These are phyloP conservation scores for Chrysosporium queenslandicum DNA, from an alignment of 2,329 filamentous ascomycete genomes.

Conservation along the genomic window DNA sequence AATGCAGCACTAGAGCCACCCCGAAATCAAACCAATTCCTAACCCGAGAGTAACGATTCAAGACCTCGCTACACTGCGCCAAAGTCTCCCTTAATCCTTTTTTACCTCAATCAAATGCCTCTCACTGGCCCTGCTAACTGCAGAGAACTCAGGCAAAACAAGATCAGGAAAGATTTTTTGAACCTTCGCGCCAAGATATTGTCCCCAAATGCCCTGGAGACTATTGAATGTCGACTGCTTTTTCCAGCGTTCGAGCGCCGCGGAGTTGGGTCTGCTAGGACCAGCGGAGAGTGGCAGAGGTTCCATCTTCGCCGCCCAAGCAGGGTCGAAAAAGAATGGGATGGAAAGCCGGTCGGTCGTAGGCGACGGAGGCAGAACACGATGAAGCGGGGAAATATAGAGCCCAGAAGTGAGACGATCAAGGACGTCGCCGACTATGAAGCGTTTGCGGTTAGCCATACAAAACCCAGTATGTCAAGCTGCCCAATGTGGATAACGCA, in stretches of 20 bases:
- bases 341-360: conserved; percentile 3
- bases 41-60: background rate
- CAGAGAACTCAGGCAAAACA: conserved; percentile 1
- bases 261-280: background rate
- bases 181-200: conserved; percentile 12
- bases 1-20: too few species aligned
- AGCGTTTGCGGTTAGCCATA: background rate
- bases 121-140: conserved; percentile 5
- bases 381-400: conserved; percentile 11
- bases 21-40: too few species aligned
- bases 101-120: conserved; percentile 6
- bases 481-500: background rate
- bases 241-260: conserved; percentile 11
- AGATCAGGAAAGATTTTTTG: conserved; percentile 7
- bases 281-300: background rate
- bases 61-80: background rate
- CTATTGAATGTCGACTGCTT: conserved; percentile 10
- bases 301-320: conserved; percentile 10
- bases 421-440: conserved; percentile 8
- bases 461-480: background rate
- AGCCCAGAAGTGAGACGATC: conserved; percentile 11
- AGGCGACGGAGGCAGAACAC: conserved; percentile 2
- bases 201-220: conserved; percentile 10
- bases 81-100: background rate
- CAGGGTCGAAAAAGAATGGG: conserved; percentile 7